Evolutionary conservation across 2,329 filamentous ascomycete genomes (phyloP).

Genomic region (Lachnellula suecica): DNA sequence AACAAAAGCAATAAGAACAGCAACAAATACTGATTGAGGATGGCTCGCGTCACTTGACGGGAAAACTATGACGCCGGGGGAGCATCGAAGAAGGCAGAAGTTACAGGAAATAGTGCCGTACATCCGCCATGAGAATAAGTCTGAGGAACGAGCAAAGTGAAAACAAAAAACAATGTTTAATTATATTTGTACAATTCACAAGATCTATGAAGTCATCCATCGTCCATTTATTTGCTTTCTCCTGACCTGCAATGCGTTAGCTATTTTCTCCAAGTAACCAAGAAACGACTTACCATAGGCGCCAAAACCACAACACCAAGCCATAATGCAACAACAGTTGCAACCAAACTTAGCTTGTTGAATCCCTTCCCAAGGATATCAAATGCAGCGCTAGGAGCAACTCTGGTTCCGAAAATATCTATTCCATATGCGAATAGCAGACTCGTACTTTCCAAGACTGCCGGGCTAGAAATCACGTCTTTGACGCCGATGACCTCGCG

Average conservation of each 20-base stretch:
- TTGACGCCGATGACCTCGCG: constrained; percentile 77
- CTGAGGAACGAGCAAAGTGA: neutral
- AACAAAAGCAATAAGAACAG: too few relatives aligned
- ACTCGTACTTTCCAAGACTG: constrained; percentile 87
- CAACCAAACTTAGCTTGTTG: constrained; percentile 81
- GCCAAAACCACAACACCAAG: constrained; percentile 75
- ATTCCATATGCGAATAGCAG: constrained; percentile 84
- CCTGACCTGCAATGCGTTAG: constrained; percentile 46
- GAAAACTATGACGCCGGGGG: too few relatives aligned
- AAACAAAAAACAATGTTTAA: neutral
- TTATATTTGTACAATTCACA: constrained; percentile 12
- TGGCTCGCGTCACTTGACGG: too few relatives aligned
- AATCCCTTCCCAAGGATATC: constrained; percentile 93
- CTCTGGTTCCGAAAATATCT: constrained; percentile 83
- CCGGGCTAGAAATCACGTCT: constrained; percentile 72
- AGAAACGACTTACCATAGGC: constrained; percentile 70
- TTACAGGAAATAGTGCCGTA: neutral
- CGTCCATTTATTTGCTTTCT: constrained; percentile 68
- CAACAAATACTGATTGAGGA: too few relatives aligned
- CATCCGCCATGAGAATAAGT: neutral
- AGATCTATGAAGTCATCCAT: constrained; percentile 45
- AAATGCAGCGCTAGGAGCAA: constrained; percentile 86
- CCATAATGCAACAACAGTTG: constrained; percentile 78
- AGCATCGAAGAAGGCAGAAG: too few relatives aligned
- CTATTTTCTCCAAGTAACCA: neutral